Percentiles rank a stretch among this genome's conserved stretches.
Evolutionary conservation across 257 asterid species (phyloP).

Genomic region (Petrea volubilis): DNA sequence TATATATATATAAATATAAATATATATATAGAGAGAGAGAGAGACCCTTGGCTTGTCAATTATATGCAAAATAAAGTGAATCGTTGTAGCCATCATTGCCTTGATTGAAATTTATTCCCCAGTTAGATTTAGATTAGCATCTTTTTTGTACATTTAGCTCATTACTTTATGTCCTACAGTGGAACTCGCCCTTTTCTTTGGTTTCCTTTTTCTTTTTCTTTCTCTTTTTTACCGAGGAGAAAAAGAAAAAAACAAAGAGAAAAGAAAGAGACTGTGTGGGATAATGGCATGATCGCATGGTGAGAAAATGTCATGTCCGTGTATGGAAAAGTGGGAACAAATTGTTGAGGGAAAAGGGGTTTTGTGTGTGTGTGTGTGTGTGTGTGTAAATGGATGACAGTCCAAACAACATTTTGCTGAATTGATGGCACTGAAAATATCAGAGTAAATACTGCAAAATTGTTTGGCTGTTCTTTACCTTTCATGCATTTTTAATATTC

Average conservation of each 20-base stretch:
- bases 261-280: constrained; percentile 29
- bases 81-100: constrained; percentile 50
- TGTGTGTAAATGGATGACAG: constrained; percentile 64
- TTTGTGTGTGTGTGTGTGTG: too few relatives aligned
- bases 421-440: constrained; percentile 42
- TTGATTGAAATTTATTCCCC: constrained; percentile 45
- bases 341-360: constrained; percentile 27
- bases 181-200: constrained; percentile 19
- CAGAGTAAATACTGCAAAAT: constrained; percentile 28
- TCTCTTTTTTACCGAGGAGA: background rate
- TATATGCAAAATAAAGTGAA: constrained; percentile 39
- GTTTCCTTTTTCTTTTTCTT: background rate
- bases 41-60: constrained; percentile 20
- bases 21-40: too few relatives aligned
- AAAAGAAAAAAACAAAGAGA: background rate
- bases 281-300: constrained; percentile 29
- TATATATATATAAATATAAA: constrained; percentile 15
- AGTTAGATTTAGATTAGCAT: constrained; percentile 37
- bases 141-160: constrained; percentile 29
- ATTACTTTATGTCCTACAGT: constrained; percentile 31
- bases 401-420: constrained; percentile 32
- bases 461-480: constrained; percentile 3
- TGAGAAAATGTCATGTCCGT: constrained; percentile 38
- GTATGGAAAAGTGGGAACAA: constrained; percentile 47
- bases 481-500: background rate